These are phyloP conservation scores for Lophium mytilinum DNA, from an alignment of 495 filamentous ascomycete genomes.

Conservation along the genomic window DNA sequence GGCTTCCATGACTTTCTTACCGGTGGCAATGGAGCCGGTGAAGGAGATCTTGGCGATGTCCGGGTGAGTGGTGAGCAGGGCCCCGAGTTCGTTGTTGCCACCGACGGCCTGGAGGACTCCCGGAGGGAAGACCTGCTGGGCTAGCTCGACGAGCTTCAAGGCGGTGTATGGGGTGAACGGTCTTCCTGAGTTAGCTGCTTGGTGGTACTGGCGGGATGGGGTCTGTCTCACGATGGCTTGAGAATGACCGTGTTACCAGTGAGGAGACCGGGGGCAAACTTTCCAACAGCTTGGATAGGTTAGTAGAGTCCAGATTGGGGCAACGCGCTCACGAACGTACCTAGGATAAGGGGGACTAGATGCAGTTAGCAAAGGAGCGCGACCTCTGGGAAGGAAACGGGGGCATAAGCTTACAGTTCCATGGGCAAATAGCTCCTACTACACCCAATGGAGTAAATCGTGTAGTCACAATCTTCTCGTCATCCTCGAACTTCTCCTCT, in stretches of 20 bases:
- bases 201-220: neutral
- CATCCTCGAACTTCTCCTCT: constrained; percentile 25
- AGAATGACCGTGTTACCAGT: constrained; percentile 57
- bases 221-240: constrained; percentile 40
- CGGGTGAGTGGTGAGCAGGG: constrained; percentile 27
- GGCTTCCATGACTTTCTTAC: constrained; percentile 32
- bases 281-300: constrained; percentile 46
- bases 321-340: too few relatives aligned
- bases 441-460: neutral
- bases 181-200: neutral
- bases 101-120: constrained; percentile 55
- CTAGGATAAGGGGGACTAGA: too few relatives aligned
- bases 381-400: too few relatives aligned
- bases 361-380: constrained; percentile 17
- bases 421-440: neutral
- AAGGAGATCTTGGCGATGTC: constrained; percentile 32
- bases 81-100: constrained; percentile 36
- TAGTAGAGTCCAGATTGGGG: constrained; percentile 32
- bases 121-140: constrained; percentile 38
- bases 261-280: constrained; percentile 47
- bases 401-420: neutral
- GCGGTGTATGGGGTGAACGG: constrained; percentile 57
- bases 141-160: constrained; percentile 57
- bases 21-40: constrained; percentile 29
- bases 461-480: constrained; percentile 25